These are phyloP conservation scores for Pseudocercospora macadamiae DNA, from an alignment of 2,329 filamentous ascomycete genomes.

Conservation along the genomic window DNA sequence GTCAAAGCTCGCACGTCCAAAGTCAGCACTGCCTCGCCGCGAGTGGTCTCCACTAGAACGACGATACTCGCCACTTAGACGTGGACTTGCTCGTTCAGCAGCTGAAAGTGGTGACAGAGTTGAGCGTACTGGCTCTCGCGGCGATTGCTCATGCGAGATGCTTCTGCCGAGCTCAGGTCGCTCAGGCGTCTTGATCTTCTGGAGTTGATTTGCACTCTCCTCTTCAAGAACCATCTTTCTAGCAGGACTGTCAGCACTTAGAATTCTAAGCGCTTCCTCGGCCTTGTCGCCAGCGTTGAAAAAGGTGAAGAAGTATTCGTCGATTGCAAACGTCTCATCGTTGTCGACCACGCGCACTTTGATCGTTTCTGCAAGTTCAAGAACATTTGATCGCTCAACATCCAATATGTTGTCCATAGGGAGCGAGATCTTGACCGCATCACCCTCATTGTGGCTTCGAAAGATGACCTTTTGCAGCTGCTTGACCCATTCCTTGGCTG, in stretches of 20 bases:
- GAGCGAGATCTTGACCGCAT: conserved; percentile 93
- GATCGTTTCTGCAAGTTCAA: conserved; percentile 90
- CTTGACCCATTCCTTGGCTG: conserved; percentile 96
- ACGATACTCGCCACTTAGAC: conserved; percentile 47
- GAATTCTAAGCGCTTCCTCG: conserved; percentile 61
- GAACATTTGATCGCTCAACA: conserved; percentile 86
- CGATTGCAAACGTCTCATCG: conserved; percentile 90
- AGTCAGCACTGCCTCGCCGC: conserved; percentile 38
- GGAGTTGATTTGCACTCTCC: conserved; percentile 13
- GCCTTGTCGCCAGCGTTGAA: conserved; percentile 85
- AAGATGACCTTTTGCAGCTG: conserved; percentile 93
- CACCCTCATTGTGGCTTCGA: conserved; percentile 90
- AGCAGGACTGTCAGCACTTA: conserved; percentile 67
- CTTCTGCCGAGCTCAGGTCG: conserved; percentile 6
- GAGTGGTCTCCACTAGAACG: conserved; percentile 44
- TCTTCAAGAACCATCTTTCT: conserved; percentile 19
- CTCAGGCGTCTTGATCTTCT: conserved; percentile 7
- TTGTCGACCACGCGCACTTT: conserved; percentile 92
- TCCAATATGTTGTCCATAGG: conserved; percentile 89
- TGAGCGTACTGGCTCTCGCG: conserved; percentile 45
- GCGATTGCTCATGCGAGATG: conserved; percentile 19
- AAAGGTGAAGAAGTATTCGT: conserved; percentile 99
- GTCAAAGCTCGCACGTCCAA: conserved; percentile 40
- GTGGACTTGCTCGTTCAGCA: conserved; percentile 41
- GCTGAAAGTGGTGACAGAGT: conserved; percentile 48